phyloP scores from a whole-genome alignment of 441 rosid species.

The Brassica balearica region DNA sequence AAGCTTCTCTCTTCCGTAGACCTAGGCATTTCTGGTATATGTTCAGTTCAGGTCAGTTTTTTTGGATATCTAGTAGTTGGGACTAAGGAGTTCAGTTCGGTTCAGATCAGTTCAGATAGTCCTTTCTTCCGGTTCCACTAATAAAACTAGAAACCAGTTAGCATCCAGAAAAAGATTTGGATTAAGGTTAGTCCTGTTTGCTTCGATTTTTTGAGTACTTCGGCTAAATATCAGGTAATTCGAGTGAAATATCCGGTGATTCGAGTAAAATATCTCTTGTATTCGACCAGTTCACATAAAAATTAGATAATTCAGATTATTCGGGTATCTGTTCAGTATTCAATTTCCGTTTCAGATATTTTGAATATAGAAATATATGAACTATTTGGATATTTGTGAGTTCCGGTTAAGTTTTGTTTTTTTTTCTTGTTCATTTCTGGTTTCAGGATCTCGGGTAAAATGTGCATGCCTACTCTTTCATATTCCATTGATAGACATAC shows the following conservation, averaged over 20 bases:
- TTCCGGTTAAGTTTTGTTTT: background rate
- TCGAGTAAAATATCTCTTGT: background rate
- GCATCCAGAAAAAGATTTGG: background rate
- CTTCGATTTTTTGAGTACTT: background rate
- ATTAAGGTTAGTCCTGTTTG: background rate
- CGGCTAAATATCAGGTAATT: background rate
- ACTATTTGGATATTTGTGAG: background rate
- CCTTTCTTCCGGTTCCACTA: background rate
- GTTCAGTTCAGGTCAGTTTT: background rate
- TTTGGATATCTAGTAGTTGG: background rate
- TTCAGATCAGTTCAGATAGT: background rate
- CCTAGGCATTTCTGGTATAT: background rate
- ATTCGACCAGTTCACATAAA: background rate
- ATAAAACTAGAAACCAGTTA: background rate
- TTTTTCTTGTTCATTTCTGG: background rate
- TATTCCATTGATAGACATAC: background rate
- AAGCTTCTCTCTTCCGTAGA: constrained; percentile 11
- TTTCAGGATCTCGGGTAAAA: background rate
- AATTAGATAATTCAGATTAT: background rate
- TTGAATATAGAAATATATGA: background rate
- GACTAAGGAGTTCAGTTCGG: background rate
- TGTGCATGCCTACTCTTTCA: background rate
- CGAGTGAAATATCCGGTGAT: background rate
- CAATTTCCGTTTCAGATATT: background rate
- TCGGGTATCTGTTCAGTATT: too few species aligned